phyloP scores from a whole-genome alignment of 306 rosid genomes.

The Sicyos baderoa region DNA sequence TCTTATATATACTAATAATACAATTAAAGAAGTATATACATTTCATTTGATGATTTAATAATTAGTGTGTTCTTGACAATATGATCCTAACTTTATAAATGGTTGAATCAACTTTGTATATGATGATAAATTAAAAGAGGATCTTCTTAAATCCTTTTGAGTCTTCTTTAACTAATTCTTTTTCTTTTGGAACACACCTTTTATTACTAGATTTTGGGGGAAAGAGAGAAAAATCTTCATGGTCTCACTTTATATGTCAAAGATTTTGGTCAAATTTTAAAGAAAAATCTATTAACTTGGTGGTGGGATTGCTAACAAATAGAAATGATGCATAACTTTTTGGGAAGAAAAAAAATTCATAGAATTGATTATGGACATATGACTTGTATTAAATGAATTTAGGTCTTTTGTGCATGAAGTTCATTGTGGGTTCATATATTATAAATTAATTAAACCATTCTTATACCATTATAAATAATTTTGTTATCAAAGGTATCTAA shows the following conservation, averaged over 20 bases:
- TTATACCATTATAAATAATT: neutral
- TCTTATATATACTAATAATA: neutral
- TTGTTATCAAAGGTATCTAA: neutral
- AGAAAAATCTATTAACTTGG: neutral
- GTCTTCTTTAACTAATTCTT: neutral
- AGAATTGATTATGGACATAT: neutral
- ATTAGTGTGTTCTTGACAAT: neutral
- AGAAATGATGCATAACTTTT: neutral
- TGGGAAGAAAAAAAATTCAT: neutral
- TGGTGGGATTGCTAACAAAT: neutral
- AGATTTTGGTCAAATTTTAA: neutral
- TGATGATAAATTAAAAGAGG: constrained; percentile 6
- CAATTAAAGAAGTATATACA: neutral
- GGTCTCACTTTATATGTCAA: neutral
- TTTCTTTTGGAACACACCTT: neutral
- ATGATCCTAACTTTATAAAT: constrained; percentile 7
- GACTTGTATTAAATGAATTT: neutral
- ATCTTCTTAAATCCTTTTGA: constrained; percentile 3
- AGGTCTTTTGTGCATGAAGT: neutral
- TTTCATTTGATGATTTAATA: neutral
- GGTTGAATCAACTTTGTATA: neutral
- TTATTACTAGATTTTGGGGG: neutral
- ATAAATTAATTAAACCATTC: neutral
- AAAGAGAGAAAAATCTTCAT: neutral
- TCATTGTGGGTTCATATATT: too few relatives aligned